Conservation (phyloP, 2,329 filamentous ascomycete genomes). For the Beauveria brongniartii region DNA sequence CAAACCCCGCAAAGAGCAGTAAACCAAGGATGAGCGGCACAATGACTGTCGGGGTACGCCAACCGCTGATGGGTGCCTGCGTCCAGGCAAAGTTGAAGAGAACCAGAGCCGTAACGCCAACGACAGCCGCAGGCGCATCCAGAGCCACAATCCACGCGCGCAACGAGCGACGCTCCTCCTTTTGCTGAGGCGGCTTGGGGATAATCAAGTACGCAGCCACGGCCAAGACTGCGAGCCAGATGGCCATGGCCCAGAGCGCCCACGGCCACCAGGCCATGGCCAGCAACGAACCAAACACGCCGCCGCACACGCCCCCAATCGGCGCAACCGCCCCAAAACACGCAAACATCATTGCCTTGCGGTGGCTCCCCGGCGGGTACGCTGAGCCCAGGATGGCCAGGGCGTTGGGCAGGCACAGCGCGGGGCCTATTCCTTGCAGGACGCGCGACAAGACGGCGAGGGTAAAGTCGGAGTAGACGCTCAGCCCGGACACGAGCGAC, state of each 20-base stretch:
- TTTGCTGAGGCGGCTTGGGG: slow-evolving; percentile 21
- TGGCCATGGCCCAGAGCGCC: slow-evolving; percentile 35
- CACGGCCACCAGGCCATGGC: slow-evolving; percentile 39
- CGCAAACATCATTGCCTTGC: slow-evolving; percentile 53
- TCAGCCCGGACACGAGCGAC: slow-evolving; percentile 39
- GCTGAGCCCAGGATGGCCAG: slow-evolving; percentile 52
- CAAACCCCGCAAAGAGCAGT: slow-evolving; percentile 45
- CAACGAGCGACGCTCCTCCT: slow-evolving; percentile 2
- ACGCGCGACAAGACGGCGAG: slow-evolving; percentile 45
- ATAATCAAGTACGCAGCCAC: slow-evolving; percentile 26
- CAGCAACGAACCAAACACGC: slow-evolving; percentile 32
- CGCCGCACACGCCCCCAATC: slow-evolving; percentile 35
- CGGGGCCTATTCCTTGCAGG: slow-evolving; percentile 53
- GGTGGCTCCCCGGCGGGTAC: slow-evolving; percentile 43
- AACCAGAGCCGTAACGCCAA: slow-evolving; percentile 47
- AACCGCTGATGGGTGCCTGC: slow-evolving; percentile 52
- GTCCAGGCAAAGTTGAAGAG: slow-evolving; percentile 63
- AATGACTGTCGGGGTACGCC: slow-evolving; percentile 48
- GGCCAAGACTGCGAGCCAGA: slow-evolving; percentile 27
- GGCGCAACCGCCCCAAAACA: slow-evolving; percentile 40
- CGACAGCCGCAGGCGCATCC: slow-evolving; percentile 31
- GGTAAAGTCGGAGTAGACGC: slow-evolving; percentile 29
- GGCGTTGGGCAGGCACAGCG: slow-evolving; percentile 55
- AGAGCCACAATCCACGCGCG: slow-evolving; percentile 22
- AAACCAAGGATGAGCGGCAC: slow-evolving; percentile 49